These are phyloP conservation scores for Pyrenochaeta sp. DNA, from an alignment of 2,329 filamentous ascomycete species.

Conservation along the genomic window DNA sequence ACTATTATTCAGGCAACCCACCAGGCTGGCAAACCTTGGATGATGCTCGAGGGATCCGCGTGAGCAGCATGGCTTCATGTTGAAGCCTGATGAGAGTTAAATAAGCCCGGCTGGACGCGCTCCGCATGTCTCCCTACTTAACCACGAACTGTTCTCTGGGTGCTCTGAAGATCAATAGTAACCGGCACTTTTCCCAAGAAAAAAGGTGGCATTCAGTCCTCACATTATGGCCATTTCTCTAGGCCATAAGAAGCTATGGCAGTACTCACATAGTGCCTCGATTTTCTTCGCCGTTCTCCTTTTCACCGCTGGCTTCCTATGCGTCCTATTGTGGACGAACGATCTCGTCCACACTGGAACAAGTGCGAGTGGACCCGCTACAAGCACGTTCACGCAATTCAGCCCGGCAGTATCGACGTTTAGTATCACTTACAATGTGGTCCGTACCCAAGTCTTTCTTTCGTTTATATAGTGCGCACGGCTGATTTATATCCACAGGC, in stretches of 20 bases:
- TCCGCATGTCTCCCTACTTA: too few species aligned
- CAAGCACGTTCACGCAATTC: conserved; percentile 9
- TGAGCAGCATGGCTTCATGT: background rate
- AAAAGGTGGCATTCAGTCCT: background rate
- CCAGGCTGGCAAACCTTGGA: background rate
- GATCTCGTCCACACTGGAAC: conserved; percentile 9
- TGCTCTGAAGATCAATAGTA: too few species aligned
- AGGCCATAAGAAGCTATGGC: conserved; percentile 6
- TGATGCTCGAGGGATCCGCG: background rate
- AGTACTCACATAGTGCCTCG: conserved; percentile 8
- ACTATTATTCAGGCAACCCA: background rate
- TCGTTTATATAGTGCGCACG: background rate
- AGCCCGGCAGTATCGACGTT: conserved; percentile 12
- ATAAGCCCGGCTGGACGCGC: background rate
- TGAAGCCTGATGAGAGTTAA: background rate
- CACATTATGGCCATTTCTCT: conserved; percentile 7
- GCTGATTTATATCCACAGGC: conserved; percentile 2
- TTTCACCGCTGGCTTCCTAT: conserved; percentile 13
- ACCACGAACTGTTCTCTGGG: too few species aligned
- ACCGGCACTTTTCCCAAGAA: too few species aligned
- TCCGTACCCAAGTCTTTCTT: background rate
- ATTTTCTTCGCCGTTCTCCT: conserved; percentile 10
- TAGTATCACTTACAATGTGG: conserved; percentile 12
- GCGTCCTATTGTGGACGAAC: conserved; percentile 10
- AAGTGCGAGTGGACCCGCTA: conserved; percentile 3